These are phyloP conservation scores for Microcos paniculata DNA, from an alignment of 345 rosid species.

Conservation along the genomic window DNA sequence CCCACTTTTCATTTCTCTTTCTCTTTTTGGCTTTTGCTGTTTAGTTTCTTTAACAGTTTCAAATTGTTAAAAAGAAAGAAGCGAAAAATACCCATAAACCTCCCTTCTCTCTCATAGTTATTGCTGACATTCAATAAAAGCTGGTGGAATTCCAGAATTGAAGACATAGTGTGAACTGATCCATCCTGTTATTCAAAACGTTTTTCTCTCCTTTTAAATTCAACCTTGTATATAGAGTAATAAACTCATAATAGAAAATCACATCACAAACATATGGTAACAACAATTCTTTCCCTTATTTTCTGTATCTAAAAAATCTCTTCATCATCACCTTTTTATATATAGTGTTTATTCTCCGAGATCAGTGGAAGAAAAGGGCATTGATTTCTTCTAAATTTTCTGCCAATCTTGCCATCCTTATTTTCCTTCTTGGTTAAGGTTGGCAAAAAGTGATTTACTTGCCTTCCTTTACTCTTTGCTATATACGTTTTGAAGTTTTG, in stretches of 20 bases:
- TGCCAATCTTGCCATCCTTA: background rate
- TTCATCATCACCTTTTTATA: background rate
- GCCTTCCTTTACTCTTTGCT: background rate
- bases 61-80: background rate
- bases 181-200: background rate
- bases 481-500: background rate
- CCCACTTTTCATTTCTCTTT: background rate
- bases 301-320: background rate
- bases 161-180: constrained; percentile 9
- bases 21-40: background rate
- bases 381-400: background rate
- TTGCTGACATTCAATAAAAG: background rate
- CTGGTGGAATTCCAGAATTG: background rate
- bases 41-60: background rate
- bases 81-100: background rate
- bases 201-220: constrained; percentile 5
- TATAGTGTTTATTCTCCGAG: background rate
- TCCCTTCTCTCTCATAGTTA: background rate
- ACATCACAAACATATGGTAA: background rate
- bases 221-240: background rate
- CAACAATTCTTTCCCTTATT: background rate
- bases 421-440: constrained; percentile 4
- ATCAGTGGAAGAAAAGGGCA: background rate
- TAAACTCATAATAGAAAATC: background rate
- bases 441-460: background rate